These are phyloP conservation scores for Delitschia confertaspora DNA, from an alignment of 495 filamentous ascomycete genomes.

Conservation along the genomic window DNA sequence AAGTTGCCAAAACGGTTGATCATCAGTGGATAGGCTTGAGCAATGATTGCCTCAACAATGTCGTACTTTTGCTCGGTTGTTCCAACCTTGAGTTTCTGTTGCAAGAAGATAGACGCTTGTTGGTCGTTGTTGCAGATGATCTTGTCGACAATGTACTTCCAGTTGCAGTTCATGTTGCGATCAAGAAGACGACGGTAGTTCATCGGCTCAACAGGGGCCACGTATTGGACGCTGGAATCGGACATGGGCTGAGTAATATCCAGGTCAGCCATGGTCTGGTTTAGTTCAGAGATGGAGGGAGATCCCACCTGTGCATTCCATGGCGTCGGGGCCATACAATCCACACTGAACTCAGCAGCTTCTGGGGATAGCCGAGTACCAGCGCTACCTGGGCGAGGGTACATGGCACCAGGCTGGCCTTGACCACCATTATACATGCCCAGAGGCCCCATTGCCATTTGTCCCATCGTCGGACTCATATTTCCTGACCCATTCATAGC, in stretches of 20 bases:
- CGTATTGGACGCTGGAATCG: conserved; percentile 43
- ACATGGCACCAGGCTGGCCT: conserved; percentile 52
- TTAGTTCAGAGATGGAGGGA: conserved; percentile 4
- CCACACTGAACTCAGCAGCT: conserved; percentile 66
- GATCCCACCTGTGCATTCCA: conserved; percentile 45
- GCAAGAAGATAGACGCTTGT: conserved; percentile 95
- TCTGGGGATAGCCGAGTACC: conserved; percentile 78
- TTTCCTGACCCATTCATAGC: neutral
- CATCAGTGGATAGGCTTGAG: conserved; percentile 93
- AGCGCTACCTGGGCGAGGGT: conserved; percentile 62
- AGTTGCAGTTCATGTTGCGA: conserved; percentile 93
- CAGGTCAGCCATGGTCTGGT: conserved; percentile 2
- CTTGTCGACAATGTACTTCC: conserved; percentile 99
- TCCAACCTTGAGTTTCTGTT: conserved; percentile 97
- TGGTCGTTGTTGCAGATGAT: conserved; percentile 99
- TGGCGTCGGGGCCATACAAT: conserved; percentile 33
- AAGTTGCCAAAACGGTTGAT: conserved; percentile 98
- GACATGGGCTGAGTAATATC: conserved; percentile 7
- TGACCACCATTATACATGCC: too few relatives aligned
- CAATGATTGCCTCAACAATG: conserved; percentile 92
- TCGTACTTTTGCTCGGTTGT: conserved; percentile 93
- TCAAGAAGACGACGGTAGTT: conserved; percentile 95
- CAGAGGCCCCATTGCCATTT: conserved; percentile 28
- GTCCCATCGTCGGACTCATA: conserved; percentile 16
- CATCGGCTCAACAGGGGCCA: conserved; percentile 83